Evolutionary conservation across 2,329 filamentous ascomycete species (phyloP).

Genomic region (Falciphora oryzae): DNA sequence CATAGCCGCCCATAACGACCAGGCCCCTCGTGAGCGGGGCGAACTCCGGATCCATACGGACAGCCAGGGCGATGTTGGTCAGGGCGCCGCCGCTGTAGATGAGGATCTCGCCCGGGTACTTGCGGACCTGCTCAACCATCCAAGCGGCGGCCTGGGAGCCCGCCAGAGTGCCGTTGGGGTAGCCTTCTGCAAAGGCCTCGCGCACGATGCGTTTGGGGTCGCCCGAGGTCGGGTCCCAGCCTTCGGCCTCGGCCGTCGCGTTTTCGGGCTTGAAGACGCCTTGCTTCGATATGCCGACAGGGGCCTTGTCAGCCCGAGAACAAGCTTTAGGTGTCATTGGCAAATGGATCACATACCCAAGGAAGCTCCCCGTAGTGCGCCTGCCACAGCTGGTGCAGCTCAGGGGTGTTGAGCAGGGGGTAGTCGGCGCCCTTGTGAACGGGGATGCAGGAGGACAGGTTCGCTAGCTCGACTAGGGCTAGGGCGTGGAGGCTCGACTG

Average conservation of each 20-base stretch:
- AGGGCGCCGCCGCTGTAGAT: constrained; percentile 30
- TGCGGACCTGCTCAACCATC: constrained; percentile 41
- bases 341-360: constrained; percentile 22
- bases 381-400: constrained; percentile 38
- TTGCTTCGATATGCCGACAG: constrained; percentile 17
- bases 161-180: constrained; percentile 36
- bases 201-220: constrained; percentile 34
- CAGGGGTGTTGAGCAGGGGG: constrained; percentile 39
- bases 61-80: constrained; percentile 12
- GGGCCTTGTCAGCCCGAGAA: not conserved
- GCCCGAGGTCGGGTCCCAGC: constrained; percentile 39
- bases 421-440: constrained; percentile 40
- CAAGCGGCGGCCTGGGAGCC: constrained; percentile 36
- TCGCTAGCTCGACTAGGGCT: constrained; percentile 39
- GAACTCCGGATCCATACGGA: constrained; percentile 37
- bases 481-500: constrained; percentile 40
- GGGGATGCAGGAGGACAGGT: constrained; percentile 39
- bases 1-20: constrained; percentile 44
- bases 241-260: constrained; percentile 32
- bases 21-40: constrained; percentile 39
- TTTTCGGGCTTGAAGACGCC: constrained; percentile 39
- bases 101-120: constrained; percentile 43
- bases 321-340: too few species aligned
- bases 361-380: constrained; percentile 35
- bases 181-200: constrained; percentile 38